Base-by-base conservation (phyloP, 1,139 yeast species). In the Sugiyamaella sp. region DNA sequence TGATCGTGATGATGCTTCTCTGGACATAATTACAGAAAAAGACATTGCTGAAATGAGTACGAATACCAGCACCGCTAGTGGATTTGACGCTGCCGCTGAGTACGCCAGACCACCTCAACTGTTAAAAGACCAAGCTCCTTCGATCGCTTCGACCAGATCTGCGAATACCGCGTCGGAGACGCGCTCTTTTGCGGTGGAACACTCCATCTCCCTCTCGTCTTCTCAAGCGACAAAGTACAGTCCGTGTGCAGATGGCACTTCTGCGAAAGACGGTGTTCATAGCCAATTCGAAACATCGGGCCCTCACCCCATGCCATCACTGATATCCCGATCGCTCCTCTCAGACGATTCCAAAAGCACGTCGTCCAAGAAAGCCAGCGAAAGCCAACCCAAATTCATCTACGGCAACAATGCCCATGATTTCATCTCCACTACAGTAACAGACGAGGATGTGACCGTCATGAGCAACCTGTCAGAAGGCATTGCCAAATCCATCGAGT, bases 381-480 rank as follows among this genome's bases (percentile, higher is more conserved):
- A 10, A 35, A 12, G n/a, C 27, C 46, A 20, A 42, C 22, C 46
- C 4, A 41, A 41, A 4, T 33, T 20, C 25, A 44, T 44, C 3
- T 44, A 19, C 16, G 47, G 39, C 4, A 33, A 44, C 22, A 14
- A 44, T 21, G 16, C 14, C 2, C 5, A 10, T 17, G 21, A 44
- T 16, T 44, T 44, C 22, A 33, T 2, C 16, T 17, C 5, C 17
- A 33, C 47, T 2, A 32, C 3, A 9, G 35, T 44, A 10, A 44
- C 14, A n/a, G 40, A 44, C 21, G 41, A 44, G 21, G 48, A 44
- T 19, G 6, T 44, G n/a, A 21, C 25, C 14, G 8, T 44, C 21
- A 44, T 44, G 41, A 33, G 12, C 21, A 22, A 44, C 19, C 32
- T 44, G 24, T 44, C 48, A 33, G 48, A 44, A 33, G 48, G 48